These are phyloP conservation scores for Cercospora beticola DNA, from an alignment of 2,329 filamentous ascomycete species.

Conservation along the genomic window DNA sequence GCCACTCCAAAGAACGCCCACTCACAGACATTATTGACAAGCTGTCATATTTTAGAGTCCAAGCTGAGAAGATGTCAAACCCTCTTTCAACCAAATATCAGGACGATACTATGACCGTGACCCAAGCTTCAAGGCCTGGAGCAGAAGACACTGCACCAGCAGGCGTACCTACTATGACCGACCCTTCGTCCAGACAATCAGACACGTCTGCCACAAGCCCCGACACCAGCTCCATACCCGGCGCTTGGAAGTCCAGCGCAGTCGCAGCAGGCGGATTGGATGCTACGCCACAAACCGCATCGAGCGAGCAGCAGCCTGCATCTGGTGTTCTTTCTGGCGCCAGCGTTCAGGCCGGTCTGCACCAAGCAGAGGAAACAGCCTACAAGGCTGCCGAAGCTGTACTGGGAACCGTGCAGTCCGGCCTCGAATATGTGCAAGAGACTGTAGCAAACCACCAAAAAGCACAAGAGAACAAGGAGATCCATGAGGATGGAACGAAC, in stretches of 20 bases:
- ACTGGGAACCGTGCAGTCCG: background rate
- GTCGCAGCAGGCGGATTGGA: background rate
- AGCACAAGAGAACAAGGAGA: slow-evolving; percentile 12
- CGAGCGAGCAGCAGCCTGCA: background rate
- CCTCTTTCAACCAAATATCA: slow-evolving; percentile 10
- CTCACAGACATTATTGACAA: background rate
- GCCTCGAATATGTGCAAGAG: background rate
- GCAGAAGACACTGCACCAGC: slow-evolving; percentile 2
- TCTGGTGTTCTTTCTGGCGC: background rate
- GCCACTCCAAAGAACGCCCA: background rate
- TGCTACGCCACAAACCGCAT: background rate
- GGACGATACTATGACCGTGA: slow-evolving; percentile 12
- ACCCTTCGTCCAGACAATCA: background rate
- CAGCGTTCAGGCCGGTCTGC: background rate
- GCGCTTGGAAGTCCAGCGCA: background rate
- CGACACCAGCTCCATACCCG: background rate
- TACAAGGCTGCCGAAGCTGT: slow-evolving; percentile 4
- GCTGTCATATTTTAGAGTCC: background rate
- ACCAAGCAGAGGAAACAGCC: background rate
- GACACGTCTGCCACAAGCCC: slow-evolving; percentile 6
- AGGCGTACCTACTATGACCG: background rate
- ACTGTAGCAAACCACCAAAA: slow-evolving; percentile 1
- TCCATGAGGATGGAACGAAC: slow-evolving; percentile 10
- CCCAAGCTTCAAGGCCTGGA: slow-evolving; percentile 14
- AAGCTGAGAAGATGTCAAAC: background rate